Percentiles rank a stretch among this genome's conserved stretches.
phyloP scores from a whole-genome alignment of 2,329 filamentous ascomycete species.

The Trichoderma sp. region DNA sequence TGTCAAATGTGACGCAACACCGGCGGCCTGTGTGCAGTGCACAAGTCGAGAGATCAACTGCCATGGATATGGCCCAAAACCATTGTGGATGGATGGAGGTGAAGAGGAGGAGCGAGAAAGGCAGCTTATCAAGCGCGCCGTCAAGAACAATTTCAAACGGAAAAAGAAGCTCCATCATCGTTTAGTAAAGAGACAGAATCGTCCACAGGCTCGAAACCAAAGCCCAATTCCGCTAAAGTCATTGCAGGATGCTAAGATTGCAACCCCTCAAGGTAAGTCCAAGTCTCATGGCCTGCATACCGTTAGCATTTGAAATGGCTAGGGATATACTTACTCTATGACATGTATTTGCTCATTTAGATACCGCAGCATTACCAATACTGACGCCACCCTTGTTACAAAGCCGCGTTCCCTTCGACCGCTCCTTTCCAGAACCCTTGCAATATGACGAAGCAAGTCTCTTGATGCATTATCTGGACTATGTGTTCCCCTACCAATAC shows the following conservation, averaged over 20 bases:
- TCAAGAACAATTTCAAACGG: background rate
- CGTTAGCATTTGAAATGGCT: background rate
- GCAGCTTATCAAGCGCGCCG: background rate
- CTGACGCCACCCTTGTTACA: background rate
- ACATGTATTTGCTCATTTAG: background rate
- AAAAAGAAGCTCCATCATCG: background rate
- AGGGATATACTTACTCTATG: background rate
- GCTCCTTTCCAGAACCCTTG: background rate
- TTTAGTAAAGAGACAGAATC: background rate
- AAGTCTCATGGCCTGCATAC: background rate
- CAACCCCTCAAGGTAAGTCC: background rate
- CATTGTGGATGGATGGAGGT: background rate
- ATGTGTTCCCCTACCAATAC: background rate
- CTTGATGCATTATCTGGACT: background rate
- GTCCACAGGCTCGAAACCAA: background rate
- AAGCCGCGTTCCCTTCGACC: background rate
- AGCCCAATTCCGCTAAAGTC: background rate
- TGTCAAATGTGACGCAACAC: background rate
- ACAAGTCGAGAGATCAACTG: background rate
- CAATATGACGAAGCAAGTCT: background rate
- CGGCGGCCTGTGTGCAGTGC: background rate
- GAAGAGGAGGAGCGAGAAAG: background rate
- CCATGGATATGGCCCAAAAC: background rate
- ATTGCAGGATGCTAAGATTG: background rate
- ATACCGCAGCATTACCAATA: background rate